Conservation (phyloP, 2,329 filamentous ascomycete genomes). For the Talaromyces sp. region DNA sequence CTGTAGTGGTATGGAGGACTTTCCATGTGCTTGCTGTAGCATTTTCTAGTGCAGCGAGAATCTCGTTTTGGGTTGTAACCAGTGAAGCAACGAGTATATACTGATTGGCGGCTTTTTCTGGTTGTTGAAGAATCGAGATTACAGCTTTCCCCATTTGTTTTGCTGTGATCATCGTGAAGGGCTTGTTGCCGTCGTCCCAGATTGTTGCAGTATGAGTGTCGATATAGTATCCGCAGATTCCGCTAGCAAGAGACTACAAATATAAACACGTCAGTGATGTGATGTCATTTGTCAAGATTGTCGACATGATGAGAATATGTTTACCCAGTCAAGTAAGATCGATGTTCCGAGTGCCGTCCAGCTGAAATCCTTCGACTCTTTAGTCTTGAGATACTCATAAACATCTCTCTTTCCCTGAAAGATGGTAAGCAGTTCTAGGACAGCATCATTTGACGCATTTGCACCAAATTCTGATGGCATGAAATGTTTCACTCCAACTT, state of each 20-base stretch:
- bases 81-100: slow-evolving; percentile 59
- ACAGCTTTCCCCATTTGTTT: slow-evolving; percentile 52
- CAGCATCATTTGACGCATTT: slow-evolving; percentile 25
- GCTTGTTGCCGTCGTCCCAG: slow-evolving; percentile 55
- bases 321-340: neutral
- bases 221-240: slow-evolving; percentile 49
- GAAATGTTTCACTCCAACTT: slow-evolving; percentile 32
- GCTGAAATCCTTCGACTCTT: neutral
- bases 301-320: neutral
- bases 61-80: slow-evolving; percentile 55
- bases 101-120: slow-evolving; percentile 54
- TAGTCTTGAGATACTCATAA: neutral
- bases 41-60: slow-evolving; percentile 54
- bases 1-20: slow-evolving; percentile 39
- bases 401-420: neutral
- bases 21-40: slow-evolving; percentile 52
- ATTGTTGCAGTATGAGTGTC: slow-evolving; percentile 50
- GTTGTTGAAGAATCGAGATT: slow-evolving; percentile 48
- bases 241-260: slow-evolving; percentile 43
- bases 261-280: slow-evolving; percentile 18
- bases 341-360: neutral
- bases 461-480: slow-evolving; percentile 34
- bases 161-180: slow-evolving; percentile 52
- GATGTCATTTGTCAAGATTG: neutral
- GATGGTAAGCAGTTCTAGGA: slow-evolving; percentile 20